A percentile compares a stretch with the other conserved stretches of the same genome.
These are phyloP conservation scores for Blumeriella jaapii DNA, from an alignment of 2,329 filamentous ascomycete species.

Conservation along the genomic window DNA sequence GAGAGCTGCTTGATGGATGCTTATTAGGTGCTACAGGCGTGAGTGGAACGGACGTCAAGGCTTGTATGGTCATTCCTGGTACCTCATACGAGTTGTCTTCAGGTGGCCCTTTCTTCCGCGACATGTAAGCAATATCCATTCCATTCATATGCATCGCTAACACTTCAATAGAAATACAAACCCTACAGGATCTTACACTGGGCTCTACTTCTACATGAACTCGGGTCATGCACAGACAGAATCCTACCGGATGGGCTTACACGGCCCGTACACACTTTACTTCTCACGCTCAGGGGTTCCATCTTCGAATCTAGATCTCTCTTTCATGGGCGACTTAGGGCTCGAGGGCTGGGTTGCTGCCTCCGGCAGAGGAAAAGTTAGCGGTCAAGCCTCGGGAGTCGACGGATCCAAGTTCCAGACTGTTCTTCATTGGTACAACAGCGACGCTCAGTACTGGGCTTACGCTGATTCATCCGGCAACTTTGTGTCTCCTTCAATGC, in stretches of 20 bases:
- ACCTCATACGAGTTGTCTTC: constrained; percentile 48
- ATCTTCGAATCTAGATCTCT: constrained; percentile 35
- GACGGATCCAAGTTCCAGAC: constrained; percentile 35
- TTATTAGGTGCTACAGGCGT: constrained; percentile 20
- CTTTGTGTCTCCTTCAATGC: constrained; percentile 56
- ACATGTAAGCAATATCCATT: constrained; percentile 10
- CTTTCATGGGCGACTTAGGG: constrained; percentile 47
- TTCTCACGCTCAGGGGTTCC: constrained; percentile 49
- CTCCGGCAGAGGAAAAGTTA: constrained; percentile 45
- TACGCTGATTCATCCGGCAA: constrained; percentile 41
- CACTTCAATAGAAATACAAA: constrained; percentile 35
- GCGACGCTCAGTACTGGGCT: constrained; percentile 52
- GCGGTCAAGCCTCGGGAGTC: constrained; percentile 48
- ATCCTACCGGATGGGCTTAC: constrained; percentile 47
- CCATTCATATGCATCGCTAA: not conserved
- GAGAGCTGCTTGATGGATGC: not conserved
- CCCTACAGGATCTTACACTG: constrained; percentile 45
- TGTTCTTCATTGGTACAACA: constrained; percentile 57
- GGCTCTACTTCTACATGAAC: constrained; percentile 52
- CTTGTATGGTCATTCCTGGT: constrained; percentile 45
- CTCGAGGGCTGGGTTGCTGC: constrained; percentile 46
- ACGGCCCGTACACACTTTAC: constrained; percentile 52
- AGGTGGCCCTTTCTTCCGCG: constrained; percentile 53
- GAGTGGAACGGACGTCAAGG: constrained; percentile 40
- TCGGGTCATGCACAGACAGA: constrained; percentile 53